Base-by-base conservation (phyloP, 345 rosid species). In the Toxicodendron radicans region DNA sequence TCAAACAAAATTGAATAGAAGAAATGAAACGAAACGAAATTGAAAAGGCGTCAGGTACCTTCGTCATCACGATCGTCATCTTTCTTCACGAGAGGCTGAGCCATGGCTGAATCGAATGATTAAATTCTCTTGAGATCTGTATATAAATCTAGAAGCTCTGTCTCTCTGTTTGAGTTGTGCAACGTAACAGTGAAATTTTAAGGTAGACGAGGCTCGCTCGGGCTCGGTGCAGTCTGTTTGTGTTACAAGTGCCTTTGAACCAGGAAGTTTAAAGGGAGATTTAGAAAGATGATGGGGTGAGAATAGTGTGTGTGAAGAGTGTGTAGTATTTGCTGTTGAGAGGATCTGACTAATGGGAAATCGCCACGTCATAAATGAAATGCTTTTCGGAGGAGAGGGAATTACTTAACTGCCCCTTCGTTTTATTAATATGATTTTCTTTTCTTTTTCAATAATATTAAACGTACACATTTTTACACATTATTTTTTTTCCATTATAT, bases 31-130 rank as follows among this genome's bases (percentile, higher is more conserved):
- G 64, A 76, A 48, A 72, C 17, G 56, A 76, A 48, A 72, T 14
- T 64, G 74, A 48, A 32, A 27, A 68, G 18, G n/a, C 6, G 20
- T 38, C 43, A 41, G 52, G 48, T 70, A 96, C 99, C 90, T 87
- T 96, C 99, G 66, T 96, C 99, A 83, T 96, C 99, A 74, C 85
- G 95, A 83, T 96, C 99, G 70, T 96, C 99, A 77, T 96, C 97
- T 79, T 96, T 96, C 91, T 96, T 96, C 75, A 90, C 87, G 72
- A 85, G 81, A 52, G 99, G 97, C 78, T 96, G 98, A 67, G 99
- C 98, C 99, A 96, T 96, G 58, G 85, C 71, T 69, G 61, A 67
- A n/a, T 7, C 53, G 38, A 68, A 21, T 48, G 23, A 57, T 64
- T 62, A 14, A 72, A 79, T 70, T 2, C 75, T 72, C 24, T 38